Evolutionary conservation across 257 asterid genomes (phyloP).

Genomic region (Perilla frutescens): DNA sequence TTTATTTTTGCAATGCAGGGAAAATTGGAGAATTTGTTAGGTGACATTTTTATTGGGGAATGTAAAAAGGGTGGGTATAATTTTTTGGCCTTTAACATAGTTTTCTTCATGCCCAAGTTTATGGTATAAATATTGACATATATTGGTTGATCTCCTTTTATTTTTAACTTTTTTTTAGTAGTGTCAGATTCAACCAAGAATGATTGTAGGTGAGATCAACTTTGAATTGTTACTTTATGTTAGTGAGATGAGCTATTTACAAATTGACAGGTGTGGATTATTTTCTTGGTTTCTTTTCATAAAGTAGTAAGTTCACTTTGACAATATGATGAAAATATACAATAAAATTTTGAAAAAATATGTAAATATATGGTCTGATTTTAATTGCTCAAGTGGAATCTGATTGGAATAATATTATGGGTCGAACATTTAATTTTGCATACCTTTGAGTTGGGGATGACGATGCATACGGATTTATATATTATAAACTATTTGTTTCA

Average conservation of each 20-base stretch:
- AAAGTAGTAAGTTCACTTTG: too few species aligned
- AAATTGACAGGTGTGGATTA: too few species aligned
- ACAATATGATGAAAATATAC: too few species aligned
- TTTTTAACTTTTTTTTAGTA: neutral
- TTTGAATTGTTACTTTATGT: conserved; percentile 7
- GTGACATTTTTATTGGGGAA: conserved; percentile 24
- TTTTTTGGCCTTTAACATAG: conserved; percentile 30
- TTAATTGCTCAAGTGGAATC: too few species aligned
- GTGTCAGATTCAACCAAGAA: conserved; percentile 1
- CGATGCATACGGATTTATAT: too few species aligned
- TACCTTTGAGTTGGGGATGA: too few species aligned
- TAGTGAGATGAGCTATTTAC: conserved; percentile 33
- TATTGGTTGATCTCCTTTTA: neutral
- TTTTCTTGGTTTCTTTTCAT: too few species aligned
- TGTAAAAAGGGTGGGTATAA: conserved; percentile 31
- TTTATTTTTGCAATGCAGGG: conserved; percentile 11
- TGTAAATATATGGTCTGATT: too few species aligned
- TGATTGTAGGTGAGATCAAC: conserved; percentile 12
- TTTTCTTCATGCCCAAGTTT: conserved; percentile 45
- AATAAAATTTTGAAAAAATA: too few species aligned
- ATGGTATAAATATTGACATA: neutral
- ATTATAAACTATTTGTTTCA: too few species aligned
- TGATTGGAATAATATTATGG: too few species aligned
- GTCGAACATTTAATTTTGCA: too few species aligned
- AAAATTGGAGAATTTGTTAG: neutral